A percentile compares a stretch with the other conserved stretches of the same genome.
Conservation (phyloP, 164 flowering plant genomes). For the Pachysandra terminalis region DNA sequence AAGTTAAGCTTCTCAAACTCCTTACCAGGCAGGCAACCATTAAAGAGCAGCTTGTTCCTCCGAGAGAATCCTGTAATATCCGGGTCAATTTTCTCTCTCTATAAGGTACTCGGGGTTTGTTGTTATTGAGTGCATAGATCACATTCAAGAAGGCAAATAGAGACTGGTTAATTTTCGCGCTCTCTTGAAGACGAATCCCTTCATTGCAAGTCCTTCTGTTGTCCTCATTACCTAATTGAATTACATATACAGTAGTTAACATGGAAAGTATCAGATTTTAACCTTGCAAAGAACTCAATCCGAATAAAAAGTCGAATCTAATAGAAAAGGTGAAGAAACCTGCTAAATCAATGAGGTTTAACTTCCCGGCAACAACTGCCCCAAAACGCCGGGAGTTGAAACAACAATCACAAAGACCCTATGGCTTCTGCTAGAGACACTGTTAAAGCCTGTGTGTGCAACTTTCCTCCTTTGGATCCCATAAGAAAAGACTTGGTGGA, state of each 20-base stretch:
- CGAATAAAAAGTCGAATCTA: background rate
- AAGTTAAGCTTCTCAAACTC: background rate
- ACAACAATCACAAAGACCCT: slow-evolving; percentile 74
- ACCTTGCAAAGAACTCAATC: background rate
- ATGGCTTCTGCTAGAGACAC: slow-evolving; percentile 93
- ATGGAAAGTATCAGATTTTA: background rate
- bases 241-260: background rate
- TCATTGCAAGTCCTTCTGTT: slow-evolving; percentile 81
- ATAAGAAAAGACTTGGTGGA: slow-evolving; percentile 48
- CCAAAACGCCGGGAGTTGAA: slow-evolving; percentile 36
- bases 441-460: slow-evolving; percentile 83
- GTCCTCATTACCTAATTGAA: slow-evolving; percentile 80
- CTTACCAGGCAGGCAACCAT: slow-evolving; percentile 93
- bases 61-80: slow-evolving; percentile 93
- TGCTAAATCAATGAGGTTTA: slow-evolving; percentile 94
- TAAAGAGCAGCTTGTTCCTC: slow-evolving; percentile 73
- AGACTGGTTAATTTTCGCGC: slow-evolving; percentile 90
- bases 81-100: slow-evolving; percentile 95
- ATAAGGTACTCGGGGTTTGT: slow-evolving; percentile 67
- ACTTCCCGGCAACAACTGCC: slow-evolving; percentile 51
- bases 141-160: slow-evolving; percentile 89
- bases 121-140: slow-evolving; percentile 88
- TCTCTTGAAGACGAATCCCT: slow-evolving; percentile 87
- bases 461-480: slow-evolving; percentile 76
- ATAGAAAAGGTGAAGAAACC: slow-evolving; percentile 31